Percentiles rank a stretch among this genome's conserved stretches.
phyloP scores from a whole-genome alignment of 345 rosid genomes.

The Brassica rapa region DNA sequence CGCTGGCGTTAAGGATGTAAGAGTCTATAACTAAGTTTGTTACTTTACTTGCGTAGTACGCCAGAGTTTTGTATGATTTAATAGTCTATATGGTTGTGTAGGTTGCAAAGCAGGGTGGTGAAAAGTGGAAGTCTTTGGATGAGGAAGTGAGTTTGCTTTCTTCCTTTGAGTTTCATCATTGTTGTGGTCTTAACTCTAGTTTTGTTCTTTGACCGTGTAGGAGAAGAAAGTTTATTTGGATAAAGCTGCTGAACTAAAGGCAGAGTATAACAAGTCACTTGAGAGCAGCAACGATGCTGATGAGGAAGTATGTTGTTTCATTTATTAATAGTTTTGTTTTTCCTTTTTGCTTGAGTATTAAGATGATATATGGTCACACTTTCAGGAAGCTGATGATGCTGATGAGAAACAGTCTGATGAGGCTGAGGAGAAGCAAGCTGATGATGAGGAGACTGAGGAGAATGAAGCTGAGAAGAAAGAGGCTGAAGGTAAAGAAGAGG shows the following conservation, averaged over 20 bases:
- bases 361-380: slow-evolving; percentile 5
- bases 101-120: slow-evolving; percentile 85
- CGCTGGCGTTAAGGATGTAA: slow-evolving; percentile 62
- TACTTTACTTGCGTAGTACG: neutral
- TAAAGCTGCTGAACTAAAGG: slow-evolving; percentile 74
- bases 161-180: neutral
- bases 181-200: neutral
- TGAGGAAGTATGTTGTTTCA: slow-evolving; percentile 43
- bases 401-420: slow-evolving; percentile 45
- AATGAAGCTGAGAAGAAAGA: slow-evolving; percentile 41
- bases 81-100: slow-evolving; percentile 19
- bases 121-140: slow-evolving; percentile 72
- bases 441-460: slow-evolving; percentile 33
- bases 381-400: slow-evolving; percentile 42
- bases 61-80: neutral
- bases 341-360: neutral
- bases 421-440: slow-evolving; percentile 42
- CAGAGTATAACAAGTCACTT: slow-evolving; percentile 52
- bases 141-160: slow-evolving; percentile 60
- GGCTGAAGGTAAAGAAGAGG: slow-evolving; percentile 41
- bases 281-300: slow-evolving; percentile 44
- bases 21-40: neutral
- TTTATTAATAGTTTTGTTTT: neutral
- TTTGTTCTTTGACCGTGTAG: slow-evolving; percentile 32
- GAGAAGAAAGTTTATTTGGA: slow-evolving; percentile 76